phyloP scores from a whole-genome alignment of 1,284 basidiomycete genomes.

The Ustanciosporium gigantosporum region DNA sequence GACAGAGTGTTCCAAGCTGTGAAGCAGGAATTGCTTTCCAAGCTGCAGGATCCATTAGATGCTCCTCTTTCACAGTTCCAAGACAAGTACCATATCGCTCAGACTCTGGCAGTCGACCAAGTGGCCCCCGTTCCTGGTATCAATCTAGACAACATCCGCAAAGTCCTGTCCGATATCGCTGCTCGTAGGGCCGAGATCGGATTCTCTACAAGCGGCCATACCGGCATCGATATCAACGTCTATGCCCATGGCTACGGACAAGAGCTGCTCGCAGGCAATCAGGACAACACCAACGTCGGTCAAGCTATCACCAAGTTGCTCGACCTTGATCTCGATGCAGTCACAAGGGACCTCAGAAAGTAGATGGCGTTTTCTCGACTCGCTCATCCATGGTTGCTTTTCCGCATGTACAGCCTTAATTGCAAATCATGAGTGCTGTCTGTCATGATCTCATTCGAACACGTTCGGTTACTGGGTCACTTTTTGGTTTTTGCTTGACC shows the following conservation, averaged over 20 bases:
- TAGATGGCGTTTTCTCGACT: no score
- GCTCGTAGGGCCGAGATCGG: constrained; percentile 61
- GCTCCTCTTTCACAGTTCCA: neutral
- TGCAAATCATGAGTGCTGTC: no score
- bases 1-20: constrained; percentile 39
- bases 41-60: no score
- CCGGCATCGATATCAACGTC: constrained; percentile 62
- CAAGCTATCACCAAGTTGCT: constrained; percentile 42
- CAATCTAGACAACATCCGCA: constrained; percentile 27
- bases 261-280: constrained; percentile 55
- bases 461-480: no score
- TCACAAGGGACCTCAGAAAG: constrained; percentile 35
- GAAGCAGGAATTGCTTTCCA: constrained; percentile 14
- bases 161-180: constrained; percentile 35
- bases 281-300: constrained; percentile 62
- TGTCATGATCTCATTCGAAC: no score
- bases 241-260: constrained; percentile 57
- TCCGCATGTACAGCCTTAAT: no score
- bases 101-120: neutral
- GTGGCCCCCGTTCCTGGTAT: constrained; percentile 24
- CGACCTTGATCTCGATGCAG: constrained; percentile 44
- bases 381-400: no score
- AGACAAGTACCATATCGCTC: neutral
- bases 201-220: constrained; percentile 62
- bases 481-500: no score